Conservation (phyloP, 1,284 basidiomycete genomes). For the Trametes pubescens region DNA sequence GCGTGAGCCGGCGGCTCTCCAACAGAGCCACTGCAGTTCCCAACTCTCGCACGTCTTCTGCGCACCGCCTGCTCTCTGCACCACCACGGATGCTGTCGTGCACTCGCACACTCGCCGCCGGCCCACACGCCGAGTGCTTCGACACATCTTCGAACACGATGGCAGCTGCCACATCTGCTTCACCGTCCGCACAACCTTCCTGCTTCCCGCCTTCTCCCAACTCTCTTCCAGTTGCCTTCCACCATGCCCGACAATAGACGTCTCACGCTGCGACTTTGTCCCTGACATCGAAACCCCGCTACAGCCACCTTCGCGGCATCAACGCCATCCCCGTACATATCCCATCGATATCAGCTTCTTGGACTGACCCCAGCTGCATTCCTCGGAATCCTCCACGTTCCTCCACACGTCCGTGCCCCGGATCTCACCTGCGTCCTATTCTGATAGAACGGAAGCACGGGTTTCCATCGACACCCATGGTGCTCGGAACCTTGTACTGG, state of each 20-base stretch:
- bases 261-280: not conserved
- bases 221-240: too few relatives aligned
- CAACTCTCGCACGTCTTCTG: not conserved
- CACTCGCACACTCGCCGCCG: not conserved
- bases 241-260: not conserved
- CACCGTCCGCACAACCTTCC: not conserved
- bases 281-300: not conserved
- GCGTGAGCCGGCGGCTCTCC: not conserved
- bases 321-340: not conserved
- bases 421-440: constrained; percentile 13
- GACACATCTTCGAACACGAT: not conserved
- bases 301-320: constrained; percentile 2
- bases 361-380: not conserved
- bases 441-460: too few relatives aligned
- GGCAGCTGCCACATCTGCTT: not conserved
- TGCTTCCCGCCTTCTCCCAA: not conserved
- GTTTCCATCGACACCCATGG: too few relatives aligned
- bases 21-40: not conserved
- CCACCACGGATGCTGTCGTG: not conserved
- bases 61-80: not conserved
- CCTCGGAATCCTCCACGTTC: too few relatives aligned
- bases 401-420: not conserved
- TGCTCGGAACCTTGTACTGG: too few relatives aligned
- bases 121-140: not conserved
- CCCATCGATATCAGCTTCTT: constrained; percentile 2